Percentiles rank a stretch among this genome's conserved stretches.
Conservation (phyloP, 2,329 filamentous ascomycete genomes). For the Penicillium brasilianum region DNA sequence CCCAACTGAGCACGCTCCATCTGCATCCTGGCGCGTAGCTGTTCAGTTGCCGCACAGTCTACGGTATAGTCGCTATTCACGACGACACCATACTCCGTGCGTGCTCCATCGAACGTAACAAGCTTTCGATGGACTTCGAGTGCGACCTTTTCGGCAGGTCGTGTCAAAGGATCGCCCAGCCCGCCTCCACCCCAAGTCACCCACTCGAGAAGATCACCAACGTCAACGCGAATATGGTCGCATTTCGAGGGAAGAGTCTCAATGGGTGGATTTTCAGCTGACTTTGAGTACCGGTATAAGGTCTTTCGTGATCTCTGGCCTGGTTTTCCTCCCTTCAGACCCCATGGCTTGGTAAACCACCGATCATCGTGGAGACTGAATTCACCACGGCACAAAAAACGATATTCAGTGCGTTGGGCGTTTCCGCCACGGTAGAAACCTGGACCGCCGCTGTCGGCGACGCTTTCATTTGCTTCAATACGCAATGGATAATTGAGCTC, state of each 20-base stretch:
- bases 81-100: slow-evolving; percentile 53
- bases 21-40: slow-evolving; percentile 41
- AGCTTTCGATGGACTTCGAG: slow-evolving; percentile 53
- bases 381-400: slow-evolving; percentile 53
- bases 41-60: slow-evolving; percentile 42
- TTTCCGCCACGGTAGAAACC: slow-evolving; percentile 57
- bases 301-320: slow-evolving; percentile 52
- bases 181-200: slow-evolving; percentile 58
- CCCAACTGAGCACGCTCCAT: slow-evolving; percentile 28
- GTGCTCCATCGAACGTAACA: slow-evolving; percentile 51
- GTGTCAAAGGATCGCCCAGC: slow-evolving; percentile 53
- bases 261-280: slow-evolving; percentile 36
- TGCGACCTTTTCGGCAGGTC: slow-evolving; percentile 52
- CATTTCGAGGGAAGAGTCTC: slow-evolving; percentile 53
- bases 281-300: slow-evolving; percentile 49
- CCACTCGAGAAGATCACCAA: slow-evolving; percentile 56
- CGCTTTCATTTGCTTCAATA: slow-evolving; percentile 55
- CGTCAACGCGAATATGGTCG: slow-evolving; percentile 53
- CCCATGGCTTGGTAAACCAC: slow-evolving; percentile 58
- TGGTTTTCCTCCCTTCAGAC: slow-evolving; percentile 54
- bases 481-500: slow-evolving; percentile 56
- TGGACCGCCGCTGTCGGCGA: slow-evolving; percentile 55
- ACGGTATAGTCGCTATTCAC: slow-evolving; percentile 46
- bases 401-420: slow-evolving; percentile 55
- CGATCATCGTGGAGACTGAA: slow-evolving; percentile 56